Base-by-base conservation (phyloP, 1,284 basidiomycete genomes). In the Trichosporon sp. region DNA sequence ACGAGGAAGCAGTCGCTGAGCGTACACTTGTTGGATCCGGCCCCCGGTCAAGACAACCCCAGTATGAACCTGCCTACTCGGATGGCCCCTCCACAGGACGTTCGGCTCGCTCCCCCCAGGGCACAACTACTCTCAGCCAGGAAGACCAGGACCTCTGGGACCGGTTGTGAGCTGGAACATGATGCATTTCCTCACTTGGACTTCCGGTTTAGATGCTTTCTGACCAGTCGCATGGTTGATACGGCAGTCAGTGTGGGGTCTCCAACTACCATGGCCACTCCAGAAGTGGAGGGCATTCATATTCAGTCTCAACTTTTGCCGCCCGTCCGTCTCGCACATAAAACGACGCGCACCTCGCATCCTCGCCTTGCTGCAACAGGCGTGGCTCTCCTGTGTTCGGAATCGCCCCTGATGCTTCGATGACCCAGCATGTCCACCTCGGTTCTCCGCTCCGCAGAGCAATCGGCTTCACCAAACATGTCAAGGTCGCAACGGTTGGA, bases 1-100 rank as follows among this genome's bases (percentile, higher is more conserved):
- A 75, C 87, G 89, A 85, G 51, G 80, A 82, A 69, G 80, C 77
- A 0, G 73, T 78, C 18, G 81, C 81, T 0, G 80, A 80, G 51
- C 74, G 78, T 2, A 76, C 77, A 12, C 70, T 81, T 3, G 64
- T 63, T 8, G 60, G 56, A 21, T 13, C 18, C 7, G 31, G 29
- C 7, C 18, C 29, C 2, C 3, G 56, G n/a, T 15, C 31, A 9
- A 60, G 29, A 12, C 56, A 51, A 25, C 6, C 27, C 6, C 56
- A 21, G 2, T 79, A 78, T 69, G 75, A 76, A 35, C 73, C 75
- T 11, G 68, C 75, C 11, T 79, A 77, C 68, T 74, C 72, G 12
- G 78, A 78, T 70, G 75, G 56, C 5, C 56, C 56, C 9, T 18
- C 56, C 13, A 6, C 29, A 31, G 56, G 15, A 7, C 56, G 27